Conservation (phyloP, 495 filamentous ascomycete genomes). For the Talaromyces proteolyticus region DNA sequence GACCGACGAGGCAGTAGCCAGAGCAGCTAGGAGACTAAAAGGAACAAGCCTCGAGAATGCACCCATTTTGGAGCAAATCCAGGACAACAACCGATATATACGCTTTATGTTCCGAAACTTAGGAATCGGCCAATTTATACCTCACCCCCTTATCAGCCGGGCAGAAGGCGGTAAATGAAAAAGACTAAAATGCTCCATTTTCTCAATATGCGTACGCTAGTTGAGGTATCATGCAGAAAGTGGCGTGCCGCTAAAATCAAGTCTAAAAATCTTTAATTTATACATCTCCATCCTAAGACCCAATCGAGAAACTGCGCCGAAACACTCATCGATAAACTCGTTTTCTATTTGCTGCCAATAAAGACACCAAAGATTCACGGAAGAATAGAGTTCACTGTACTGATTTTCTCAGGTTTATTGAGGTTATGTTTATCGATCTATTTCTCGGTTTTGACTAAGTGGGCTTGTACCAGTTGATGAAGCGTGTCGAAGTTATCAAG, state of each 20-base stretch:
- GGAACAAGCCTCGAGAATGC: background rate
- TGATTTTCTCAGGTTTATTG: background rate
- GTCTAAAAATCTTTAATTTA: background rate
- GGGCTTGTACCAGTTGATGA: no score
- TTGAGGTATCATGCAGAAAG: no score
- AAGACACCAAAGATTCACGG: background rate
- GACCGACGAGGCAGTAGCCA: constrained; percentile 10
- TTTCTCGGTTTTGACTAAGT: no score
- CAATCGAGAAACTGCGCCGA: background rate
- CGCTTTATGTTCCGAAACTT: no score
- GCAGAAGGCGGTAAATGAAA: no score
- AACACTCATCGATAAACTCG: background rate
- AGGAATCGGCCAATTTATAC: background rate
- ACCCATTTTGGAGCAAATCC: no score
- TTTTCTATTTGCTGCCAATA: background rate
- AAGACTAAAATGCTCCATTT: no score
- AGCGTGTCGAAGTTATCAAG: no score
- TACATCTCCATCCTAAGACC: background rate
- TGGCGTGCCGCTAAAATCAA: no score
- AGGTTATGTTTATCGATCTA: background rate
- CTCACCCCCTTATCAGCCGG: background rate
- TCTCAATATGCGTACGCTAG: background rate
- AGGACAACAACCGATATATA: no score
- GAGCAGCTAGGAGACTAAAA: constrained; percentile 9
- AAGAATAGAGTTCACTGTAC: background rate